phyloP scores from a whole-genome alignment of 306 rosid genomes.

The Vigna nakashimae region DNA sequence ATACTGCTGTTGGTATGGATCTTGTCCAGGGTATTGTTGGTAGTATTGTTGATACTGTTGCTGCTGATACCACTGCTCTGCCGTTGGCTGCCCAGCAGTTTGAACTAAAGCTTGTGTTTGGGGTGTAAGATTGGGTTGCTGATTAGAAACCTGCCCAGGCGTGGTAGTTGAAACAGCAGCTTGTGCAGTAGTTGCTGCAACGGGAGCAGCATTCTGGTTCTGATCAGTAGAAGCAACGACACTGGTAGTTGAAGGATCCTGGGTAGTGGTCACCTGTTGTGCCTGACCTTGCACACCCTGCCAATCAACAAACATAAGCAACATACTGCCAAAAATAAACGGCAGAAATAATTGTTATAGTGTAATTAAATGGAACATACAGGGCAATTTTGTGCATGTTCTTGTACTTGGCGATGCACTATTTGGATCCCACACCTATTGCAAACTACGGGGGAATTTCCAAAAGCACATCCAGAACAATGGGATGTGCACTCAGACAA shows the following conservation, averaged over 20 bases:
- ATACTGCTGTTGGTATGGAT: constrained; percentile 89
- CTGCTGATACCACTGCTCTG: constrained; percentile 96
- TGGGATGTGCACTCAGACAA: constrained; percentile 83
- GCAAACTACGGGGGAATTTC: constrained; percentile 95
- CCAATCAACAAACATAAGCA: constrained; percentile 45
- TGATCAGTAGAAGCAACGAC: constrained; percentile 63
- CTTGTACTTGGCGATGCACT: constrained; percentile 94
- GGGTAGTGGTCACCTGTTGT: constrained; percentile 61
- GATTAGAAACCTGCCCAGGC: constrained; percentile 68
- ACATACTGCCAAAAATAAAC: constrained; percentile 25
- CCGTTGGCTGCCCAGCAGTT: constrained; percentile 59
- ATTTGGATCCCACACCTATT: constrained; percentile 92
- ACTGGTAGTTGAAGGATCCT: constrained; percentile 56
- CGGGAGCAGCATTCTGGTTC: constrained; percentile 55
- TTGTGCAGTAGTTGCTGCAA: constrained; percentile 59
- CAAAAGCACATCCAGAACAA: constrained; percentile 88
- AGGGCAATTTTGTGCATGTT: constrained; percentile 88
- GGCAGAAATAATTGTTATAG: constrained; percentile 7
- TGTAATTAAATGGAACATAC: constrained; percentile 53
- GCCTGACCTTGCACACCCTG: constrained; percentile 86
- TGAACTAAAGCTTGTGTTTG: constrained; percentile 68
- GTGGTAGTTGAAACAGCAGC: constrained; percentile 51
- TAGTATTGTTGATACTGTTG: constrained; percentile 91
- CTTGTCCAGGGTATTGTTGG: constrained; percentile 94
- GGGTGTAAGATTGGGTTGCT: constrained; percentile 60